A percentile compares a stretch with the other conserved stretches of the same genome.
Conservation (phyloP, 805 yeast genomes). For the Metschnikowia lochheadii region DNA sequence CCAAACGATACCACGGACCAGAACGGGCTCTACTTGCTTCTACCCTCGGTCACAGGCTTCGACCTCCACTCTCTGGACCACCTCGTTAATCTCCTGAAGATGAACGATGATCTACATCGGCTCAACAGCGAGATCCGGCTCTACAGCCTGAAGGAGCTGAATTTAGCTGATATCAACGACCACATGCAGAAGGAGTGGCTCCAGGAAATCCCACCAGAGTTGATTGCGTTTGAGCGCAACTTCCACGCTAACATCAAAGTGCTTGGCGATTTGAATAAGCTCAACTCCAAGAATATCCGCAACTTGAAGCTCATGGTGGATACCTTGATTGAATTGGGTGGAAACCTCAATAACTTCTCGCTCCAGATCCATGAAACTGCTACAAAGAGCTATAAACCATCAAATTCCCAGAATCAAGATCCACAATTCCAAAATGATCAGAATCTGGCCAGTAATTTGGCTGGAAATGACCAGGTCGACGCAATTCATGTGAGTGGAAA, state of each 20-base stretch:
- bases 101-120: slow-evolving; percentile 33
- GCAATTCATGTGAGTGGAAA: no score
- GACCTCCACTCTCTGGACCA: slow-evolving; percentile 31
- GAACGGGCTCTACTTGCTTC: slow-evolving; percentile 47
- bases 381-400: no score
- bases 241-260: slow-evolving; percentile 32
- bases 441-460: no score
- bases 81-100: slow-evolving; percentile 27
- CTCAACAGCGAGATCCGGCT: slow-evolving; percentile 31
- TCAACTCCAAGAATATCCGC: slow-evolving; percentile 35
- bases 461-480: no score
- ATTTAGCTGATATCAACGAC: slow-evolving; percentile 10
- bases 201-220: slow-evolving; percentile 25
- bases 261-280: slow-evolving; percentile 33
- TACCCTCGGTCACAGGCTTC: slow-evolving; percentile 43
- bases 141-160: slow-evolving; percentile 24
- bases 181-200: slow-evolving; percentile 10
- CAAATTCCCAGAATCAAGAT: no score
- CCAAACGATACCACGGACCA: slow-evolving; percentile 50
- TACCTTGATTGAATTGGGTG: slow-evolving; percentile 49
- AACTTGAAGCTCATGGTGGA: slow-evolving; percentile 37
- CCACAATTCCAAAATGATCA: no score
- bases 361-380: slow-evolving; percentile 35
- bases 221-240: slow-evolving; percentile 32
- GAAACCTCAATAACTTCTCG: slow-evolving; percentile 53